Evolutionary conservation across 768 basidiomycete species (phyloP).

Genomic region (Suillus subaureus): DNA sequence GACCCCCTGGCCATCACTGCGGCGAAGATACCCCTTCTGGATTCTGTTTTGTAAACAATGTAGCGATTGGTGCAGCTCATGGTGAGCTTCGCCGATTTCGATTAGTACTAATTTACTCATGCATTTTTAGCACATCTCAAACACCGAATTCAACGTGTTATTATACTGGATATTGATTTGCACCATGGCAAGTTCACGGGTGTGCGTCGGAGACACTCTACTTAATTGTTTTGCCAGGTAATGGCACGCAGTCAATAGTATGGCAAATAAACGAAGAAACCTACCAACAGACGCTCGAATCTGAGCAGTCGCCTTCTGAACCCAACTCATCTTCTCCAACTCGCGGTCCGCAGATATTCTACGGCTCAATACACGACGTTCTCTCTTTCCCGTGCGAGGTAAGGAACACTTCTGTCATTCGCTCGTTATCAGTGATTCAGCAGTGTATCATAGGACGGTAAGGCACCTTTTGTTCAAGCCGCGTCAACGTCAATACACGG

Average conservation of each 20-base stretch:
- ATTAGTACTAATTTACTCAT: constrained; percentile 2
- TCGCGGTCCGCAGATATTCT: constrained; percentile 68
- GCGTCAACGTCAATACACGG: constrained; percentile 82
- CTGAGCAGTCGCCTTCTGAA: constrained; percentile 34
- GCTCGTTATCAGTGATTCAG: background rate
- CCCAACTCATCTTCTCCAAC: constrained; percentile 37
- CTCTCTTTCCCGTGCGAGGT: constrained; percentile 93
- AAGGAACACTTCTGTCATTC: constrained; percentile 11
- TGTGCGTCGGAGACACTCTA: background rate
- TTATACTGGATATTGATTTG: constrained; percentile 84
- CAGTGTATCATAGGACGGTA: constrained; percentile 65
- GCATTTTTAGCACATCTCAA: constrained; percentile 69
- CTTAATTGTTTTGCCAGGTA: constrained; percentile 50
- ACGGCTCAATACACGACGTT: constrained; percentile 93
- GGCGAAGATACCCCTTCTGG: constrained; percentile 88
- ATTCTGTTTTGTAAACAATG: constrained; percentile 96
- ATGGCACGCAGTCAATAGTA: constrained; percentile 90
- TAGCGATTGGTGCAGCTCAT: constrained; percentile 87
- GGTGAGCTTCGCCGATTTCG: constrained; percentile 47
- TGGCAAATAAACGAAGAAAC: constrained; percentile 94
- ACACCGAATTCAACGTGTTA: constrained; percentile 74
- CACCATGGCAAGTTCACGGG: constrained; percentile 25
- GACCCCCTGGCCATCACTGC: constrained; percentile 96
- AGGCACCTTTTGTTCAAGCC: constrained; percentile 74
- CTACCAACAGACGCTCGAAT: constrained; percentile 66